Evolutionary conservation across 2,329 filamentous ascomycete species (phyloP), one percentile per base, ranked within the genome.

Genomic region (Aspergillus candidus): DNA sequence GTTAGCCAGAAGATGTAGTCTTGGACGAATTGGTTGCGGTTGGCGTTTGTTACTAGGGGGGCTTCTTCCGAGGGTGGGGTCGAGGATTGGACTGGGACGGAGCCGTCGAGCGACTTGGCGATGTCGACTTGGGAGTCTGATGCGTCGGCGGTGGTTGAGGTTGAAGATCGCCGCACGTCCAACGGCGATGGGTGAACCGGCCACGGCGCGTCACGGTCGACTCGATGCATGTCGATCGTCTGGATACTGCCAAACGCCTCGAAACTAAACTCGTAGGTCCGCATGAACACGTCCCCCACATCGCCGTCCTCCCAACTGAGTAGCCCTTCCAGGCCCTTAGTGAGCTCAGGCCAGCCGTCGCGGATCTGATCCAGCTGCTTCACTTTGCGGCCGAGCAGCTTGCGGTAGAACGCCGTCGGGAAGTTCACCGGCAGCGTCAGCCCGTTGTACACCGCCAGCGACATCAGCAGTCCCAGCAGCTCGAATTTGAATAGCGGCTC

Each of bases 401-500:
- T 87, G 41, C 81, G 78, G 67, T 98, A 98, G 3, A 98, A 76
- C 0, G 83, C 86, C 45, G 80, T 77, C 1, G 93, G 93, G 48
- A 98, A 93, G 1, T 85, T 94, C 34, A 97, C 77, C 0, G 93
- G 93, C 1, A 98, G 73, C 0, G 90, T 95, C 17, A 97, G 74
- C 1, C 91, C 91, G 54, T 98, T 98, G 69, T 93, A 96, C 4
- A 97, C 72, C 4, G 93, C 93, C 13, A 98, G 74, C 1, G 87
- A 94, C 51, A 96, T 76, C n/a, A 97, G 70, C 10, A 96, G 68
- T 1, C 93, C 93, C 29, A 96, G 74, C 14, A 97, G 77, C 64
- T 97, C 88, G 57, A 86, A 97, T 60, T 93, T 93, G 79, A 91
- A 93, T 6, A 86, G 72, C 2, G 88, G 87, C 49, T 94, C 89